These are phyloP conservation scores for Paecilomyces sp. DNA, from an alignment of 2,329 filamentous ascomycete genomes.

Conservation along the genomic window DNA sequence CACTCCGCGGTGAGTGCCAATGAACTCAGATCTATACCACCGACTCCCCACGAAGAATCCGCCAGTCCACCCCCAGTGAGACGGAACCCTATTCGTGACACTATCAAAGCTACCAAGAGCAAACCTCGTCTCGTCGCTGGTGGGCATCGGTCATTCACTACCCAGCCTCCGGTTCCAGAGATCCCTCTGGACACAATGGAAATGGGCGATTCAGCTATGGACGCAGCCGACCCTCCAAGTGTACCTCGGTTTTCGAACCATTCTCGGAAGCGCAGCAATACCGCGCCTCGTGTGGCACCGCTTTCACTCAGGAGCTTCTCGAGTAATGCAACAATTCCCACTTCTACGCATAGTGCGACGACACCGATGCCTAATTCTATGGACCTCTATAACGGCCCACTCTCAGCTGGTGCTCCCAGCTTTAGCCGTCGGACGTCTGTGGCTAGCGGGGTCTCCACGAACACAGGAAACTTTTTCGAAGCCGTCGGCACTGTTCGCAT, in stretches of 20 bases:
- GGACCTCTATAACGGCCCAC: slow-evolving; percentile 44
- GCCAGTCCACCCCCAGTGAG: slow-evolving; percentile 38
- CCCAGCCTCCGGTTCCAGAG: slow-evolving; percentile 27
- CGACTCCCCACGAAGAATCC: slow-evolving; percentile 39
- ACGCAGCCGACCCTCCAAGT: slow-evolving; percentile 45
- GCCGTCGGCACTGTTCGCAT: slow-evolving; percentile 87
- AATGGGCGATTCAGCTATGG: slow-evolving; percentile 23
- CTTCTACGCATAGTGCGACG: slow-evolving; percentile 44
- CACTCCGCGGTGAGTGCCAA: slow-evolving; percentile 78
- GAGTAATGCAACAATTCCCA: slow-evolving; percentile 26
- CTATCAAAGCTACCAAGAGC: slow-evolving; percentile 80
- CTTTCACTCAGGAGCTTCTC: slow-evolving; percentile 76
- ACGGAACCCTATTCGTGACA: slow-evolving; percentile 68
- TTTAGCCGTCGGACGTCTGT: slow-evolving; percentile 48
- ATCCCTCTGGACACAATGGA: slow-evolving; percentile 20
- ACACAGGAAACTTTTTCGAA: slow-evolving; percentile 64
- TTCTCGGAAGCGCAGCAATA: slow-evolving; percentile 82
- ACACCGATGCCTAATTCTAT: slow-evolving; percentile 55
- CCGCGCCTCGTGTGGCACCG: slow-evolving; percentile 65
- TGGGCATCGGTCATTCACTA: slow-evolving; percentile 33
- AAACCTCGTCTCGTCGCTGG: slow-evolving; percentile 42
- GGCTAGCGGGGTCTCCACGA: slow-evolving; percentile 41
- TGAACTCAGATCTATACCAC: slow-evolving; percentile 58
- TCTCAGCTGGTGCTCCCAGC: slow-evolving; percentile 22
- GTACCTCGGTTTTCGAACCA: slow-evolving; percentile 54